Percentiles rank a stretch among this genome's conserved stretches.
phyloP scores from a whole-genome alignment of 129 eudicot genomes.

The Artemisia tridentata region DNA sequence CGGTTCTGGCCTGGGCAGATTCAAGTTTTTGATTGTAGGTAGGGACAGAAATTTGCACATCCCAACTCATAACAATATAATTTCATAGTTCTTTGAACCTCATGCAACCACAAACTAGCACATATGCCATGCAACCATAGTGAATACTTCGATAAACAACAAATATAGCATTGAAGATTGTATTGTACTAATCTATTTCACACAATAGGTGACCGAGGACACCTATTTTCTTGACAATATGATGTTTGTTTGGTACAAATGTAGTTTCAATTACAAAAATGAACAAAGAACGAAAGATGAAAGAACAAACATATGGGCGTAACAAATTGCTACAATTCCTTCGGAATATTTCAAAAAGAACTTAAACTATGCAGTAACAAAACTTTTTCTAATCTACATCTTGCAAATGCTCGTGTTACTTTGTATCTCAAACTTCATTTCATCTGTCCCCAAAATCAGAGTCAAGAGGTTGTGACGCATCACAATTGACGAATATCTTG shows the following conservation, averaged over 20 bases:
- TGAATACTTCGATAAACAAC: not conserved
- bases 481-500: too few relatives aligned
- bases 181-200: constrained; percentile 26
- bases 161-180: not conserved
- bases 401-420: constrained; percentile 27
- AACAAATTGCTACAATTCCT: constrained; percentile 48
- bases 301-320: constrained; percentile 13
- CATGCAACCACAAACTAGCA: not conserved
- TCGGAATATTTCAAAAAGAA: constrained; percentile 14
- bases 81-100: not conserved
- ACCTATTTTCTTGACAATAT: constrained; percentile 20
- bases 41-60: too few relatives aligned
- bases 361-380: constrained; percentile 39
- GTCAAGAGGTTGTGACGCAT: too few relatives aligned
- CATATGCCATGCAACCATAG: not conserved
- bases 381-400: constrained; percentile 51
- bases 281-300: constrained; percentile 16
- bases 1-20: too few relatives aligned
- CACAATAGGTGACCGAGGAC: constrained; percentile 29
- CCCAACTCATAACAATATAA: not conserved
- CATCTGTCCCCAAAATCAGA: not conserved
- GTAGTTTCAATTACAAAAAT: constrained; percentile 43
- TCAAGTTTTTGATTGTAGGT: too few relatives aligned
- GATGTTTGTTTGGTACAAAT: constrained; percentile 37
- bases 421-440: constrained; percentile 29